Evolutionary conservation across 805 yeast genomes (phyloP), one percentile per base, ranked within the genome.

Genomic region (Ogataea chonburiensis): DNA sequence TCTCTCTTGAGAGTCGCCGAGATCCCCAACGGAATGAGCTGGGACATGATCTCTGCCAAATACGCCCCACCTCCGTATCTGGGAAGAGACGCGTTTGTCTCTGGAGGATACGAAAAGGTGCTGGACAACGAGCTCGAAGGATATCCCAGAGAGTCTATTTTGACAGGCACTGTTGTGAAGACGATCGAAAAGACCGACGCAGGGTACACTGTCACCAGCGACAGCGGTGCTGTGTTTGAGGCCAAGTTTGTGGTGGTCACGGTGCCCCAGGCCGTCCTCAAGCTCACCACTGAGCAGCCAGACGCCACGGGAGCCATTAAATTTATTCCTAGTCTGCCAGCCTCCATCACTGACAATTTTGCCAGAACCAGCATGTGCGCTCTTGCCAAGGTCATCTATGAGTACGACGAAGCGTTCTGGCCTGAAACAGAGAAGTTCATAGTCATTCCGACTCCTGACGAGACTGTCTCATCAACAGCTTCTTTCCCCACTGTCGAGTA

Each of bases 221-320:
- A 31, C 1, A 40, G 32, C 14, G 59, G 58, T 3, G 17, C 28
- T 2, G n/a, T 11, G 1, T 54, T 33, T 37, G 42, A 30, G 1
- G 38, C 54, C 5, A 61, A 67, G 28, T 69, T 65, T 50, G 47
- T 68, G 22, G 53, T 75, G n/a, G 73, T 73, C 5, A 67, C 78
- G 2, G 68, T 73, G 6, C 80, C 80, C 2, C 68, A 64, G 36
- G 67, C 75, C 21, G 60, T 74, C 5, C 56, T 75, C 30, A 61
- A 64, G 25, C 52, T 70, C 25, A 56, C 60, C 1, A 39, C 45
- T 1, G 40, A 48, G 4, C 50, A 55, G 9, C 48, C 52, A 8
- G 21, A 25, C 3, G 52, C 52, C 13, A 41, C 31, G 28, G 63
- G 58, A 20, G 56, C 62, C 2, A 58, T 60, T 28, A 37, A 41